Percentiles rank a stretch among this genome's conserved stretches.
phyloP scores from a whole-genome alignment of 2,329 filamentous ascomycete genomes.

The Didymella sp. region DNA sequence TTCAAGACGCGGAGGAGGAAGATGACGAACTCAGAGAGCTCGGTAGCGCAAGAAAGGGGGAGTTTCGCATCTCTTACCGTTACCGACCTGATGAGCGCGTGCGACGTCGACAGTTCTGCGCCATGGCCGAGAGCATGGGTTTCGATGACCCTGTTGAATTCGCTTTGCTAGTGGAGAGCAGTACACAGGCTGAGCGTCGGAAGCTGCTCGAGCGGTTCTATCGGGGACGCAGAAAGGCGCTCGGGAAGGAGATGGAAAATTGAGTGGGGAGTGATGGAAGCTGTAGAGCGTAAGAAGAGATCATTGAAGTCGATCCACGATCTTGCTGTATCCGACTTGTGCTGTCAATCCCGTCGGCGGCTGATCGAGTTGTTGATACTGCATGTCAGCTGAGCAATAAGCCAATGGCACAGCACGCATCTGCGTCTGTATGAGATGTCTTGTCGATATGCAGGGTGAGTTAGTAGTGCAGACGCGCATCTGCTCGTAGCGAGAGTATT shows the following conservation, averaged over 20 bases:
- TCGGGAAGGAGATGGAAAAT: conserved; percentile 16
- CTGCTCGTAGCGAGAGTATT: too few relatives aligned
- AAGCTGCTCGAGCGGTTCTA: conserved; percentile 85
- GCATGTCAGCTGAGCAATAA: too few relatives aligned
- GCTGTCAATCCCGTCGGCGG: too few relatives aligned
- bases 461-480: too few relatives aligned
- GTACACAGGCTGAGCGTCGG: conserved; percentile 83
- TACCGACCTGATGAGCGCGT: conserved; percentile 80
- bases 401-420: too few relatives aligned
- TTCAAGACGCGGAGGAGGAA: conserved; percentile 13
- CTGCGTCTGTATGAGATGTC: too few relatives aligned
- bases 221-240: conserved; percentile 64
- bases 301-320: too few relatives aligned
- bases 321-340: too few relatives aligned
- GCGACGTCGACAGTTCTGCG: conserved; percentile 83
- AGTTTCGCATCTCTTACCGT: conserved; percentile 59
- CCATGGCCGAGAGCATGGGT: conserved; percentile 82
- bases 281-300: too few relatives aligned
- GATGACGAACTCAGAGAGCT: conserved; percentile 28
- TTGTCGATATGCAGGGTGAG: too few relatives aligned
- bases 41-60: conserved; percentile 25
- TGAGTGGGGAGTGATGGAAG: neutral
- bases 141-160: conserved; percentile 81
- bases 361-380: too few relatives aligned
- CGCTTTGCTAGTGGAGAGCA: conserved; percentile 86